Conservation (phyloP, 805 yeast species). For the Saturnispora gosingensis region DNA sequence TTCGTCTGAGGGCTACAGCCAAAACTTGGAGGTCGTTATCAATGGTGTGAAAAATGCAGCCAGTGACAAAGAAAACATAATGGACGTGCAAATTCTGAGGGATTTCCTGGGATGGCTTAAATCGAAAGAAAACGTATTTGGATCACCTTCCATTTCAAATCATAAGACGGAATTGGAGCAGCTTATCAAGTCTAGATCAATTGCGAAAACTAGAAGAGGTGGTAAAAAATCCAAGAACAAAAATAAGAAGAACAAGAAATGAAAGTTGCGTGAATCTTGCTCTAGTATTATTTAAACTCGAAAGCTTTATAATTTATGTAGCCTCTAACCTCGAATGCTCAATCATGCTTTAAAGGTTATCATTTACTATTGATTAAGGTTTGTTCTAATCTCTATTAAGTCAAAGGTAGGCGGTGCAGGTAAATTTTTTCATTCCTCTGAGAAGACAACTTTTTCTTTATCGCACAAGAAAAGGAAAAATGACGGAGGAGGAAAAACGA, state of each 20-base stretch:
- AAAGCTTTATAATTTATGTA: too few relatives aligned
- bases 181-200: slow-evolving; percentile 1
- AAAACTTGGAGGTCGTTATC: not conserved
- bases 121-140: slow-evolving; percentile 1
- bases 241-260: not conserved
- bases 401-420: not conserved
- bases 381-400: too few relatives aligned
- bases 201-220: slow-evolving; percentile 1
- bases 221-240: not conserved
- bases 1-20: not conserved
- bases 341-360: too few relatives aligned
- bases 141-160: not conserved
- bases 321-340: too few relatives aligned
- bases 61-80: slow-evolving; percentile 3
- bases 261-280: not conserved
- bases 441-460: not conserved
- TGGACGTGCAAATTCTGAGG: slow-evolving; percentile 7
- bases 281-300: too few relatives aligned
- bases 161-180: not conserved
- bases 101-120: slow-evolving; percentile 8
- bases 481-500: slow-evolving; percentile 1
- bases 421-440: not conserved
- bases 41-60: slow-evolving; percentile 3
- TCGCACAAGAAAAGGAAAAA: not conserved
- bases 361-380: too few relatives aligned